These are phyloP conservation scores for Euphorbia pulcherrima DNA, from an alignment of 345 rosid genomes.

Conservation along the genomic window DNA sequence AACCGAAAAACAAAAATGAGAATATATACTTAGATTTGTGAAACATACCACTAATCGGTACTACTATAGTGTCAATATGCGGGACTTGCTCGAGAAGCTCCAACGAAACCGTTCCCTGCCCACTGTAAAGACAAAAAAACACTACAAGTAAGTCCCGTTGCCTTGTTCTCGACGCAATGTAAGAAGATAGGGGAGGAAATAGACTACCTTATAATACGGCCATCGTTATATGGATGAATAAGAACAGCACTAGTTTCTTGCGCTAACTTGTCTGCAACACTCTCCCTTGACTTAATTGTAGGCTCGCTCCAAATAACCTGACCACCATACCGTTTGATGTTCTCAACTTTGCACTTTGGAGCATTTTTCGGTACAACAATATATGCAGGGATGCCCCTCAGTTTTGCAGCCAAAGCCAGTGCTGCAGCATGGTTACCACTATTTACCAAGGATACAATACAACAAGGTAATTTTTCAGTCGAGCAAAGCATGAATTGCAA, in stretches of 20 bases:
- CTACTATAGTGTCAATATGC: conserved; percentile 62
- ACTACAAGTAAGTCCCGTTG: too few relatives aligned
- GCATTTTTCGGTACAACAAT: conserved; percentile 82
- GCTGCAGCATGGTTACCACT: conserved; percentile 99
- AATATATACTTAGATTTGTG: background rate
- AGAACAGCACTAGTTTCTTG: conserved; percentile 78
- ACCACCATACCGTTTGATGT: conserved; percentile 81
- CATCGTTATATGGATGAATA: conserved; percentile 74
- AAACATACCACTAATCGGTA: conserved; percentile 75
- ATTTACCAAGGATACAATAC: conserved; percentile 25
- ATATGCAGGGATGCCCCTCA: conserved; percentile 64
- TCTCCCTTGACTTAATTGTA: conserved; percentile 64
- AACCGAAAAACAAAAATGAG: too few relatives aligned
- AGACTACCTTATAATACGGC: conserved; percentile 65
- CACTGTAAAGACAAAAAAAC: conserved; percentile 42
- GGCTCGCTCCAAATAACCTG: conserved; percentile 66
- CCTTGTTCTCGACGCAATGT: background rate
- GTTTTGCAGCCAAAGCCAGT: conserved; percentile 80
- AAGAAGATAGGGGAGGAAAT: background rate
- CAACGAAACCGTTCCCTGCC: conserved; percentile 81
- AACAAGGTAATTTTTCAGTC: conserved; percentile 6
- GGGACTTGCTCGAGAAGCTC: conserved; percentile 78
- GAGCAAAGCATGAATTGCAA: conserved; percentile 5
- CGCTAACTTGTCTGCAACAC: conserved; percentile 50
- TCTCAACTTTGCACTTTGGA: conserved; percentile 81